These are phyloP conservation scores for Myriosclerotinia scirpicola DNA, from an alignment of 2,329 filamentous ascomycete species.

Conservation along the genomic window DNA sequence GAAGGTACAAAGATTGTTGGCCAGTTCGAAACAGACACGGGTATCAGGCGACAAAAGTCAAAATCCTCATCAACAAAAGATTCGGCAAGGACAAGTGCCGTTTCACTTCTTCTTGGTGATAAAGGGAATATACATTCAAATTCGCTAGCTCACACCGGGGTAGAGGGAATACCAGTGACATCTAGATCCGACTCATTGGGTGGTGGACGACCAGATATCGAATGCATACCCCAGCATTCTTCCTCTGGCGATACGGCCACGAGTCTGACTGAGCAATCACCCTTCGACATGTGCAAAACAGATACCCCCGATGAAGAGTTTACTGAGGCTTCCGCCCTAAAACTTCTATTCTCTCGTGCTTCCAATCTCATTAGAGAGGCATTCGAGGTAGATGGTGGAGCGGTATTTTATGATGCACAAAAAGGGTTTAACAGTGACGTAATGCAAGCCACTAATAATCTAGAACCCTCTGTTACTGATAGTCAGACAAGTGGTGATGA, in stretches of 20 bases:
- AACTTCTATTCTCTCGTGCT: conserved; percentile 38
- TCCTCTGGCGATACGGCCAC: conserved; percentile 30
- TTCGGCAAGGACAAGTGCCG: conserved; percentile 22
- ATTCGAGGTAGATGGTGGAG: conserved; percentile 41
- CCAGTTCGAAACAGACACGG: conserved; percentile 35
- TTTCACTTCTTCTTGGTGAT: conserved; percentile 26
- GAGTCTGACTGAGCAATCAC: conserved; percentile 26
- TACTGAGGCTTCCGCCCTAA: conserved; percentile 36
- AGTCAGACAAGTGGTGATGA: conserved; percentile 19
- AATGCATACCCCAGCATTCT: conserved; percentile 23
- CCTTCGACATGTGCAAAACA: conserved; percentile 22
- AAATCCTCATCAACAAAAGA: conserved; percentile 27
- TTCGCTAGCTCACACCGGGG: conserved; percentile 28
- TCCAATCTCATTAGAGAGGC: conserved; percentile 40
- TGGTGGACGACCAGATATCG: conserved; percentile 27
- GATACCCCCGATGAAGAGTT: conserved; percentile 28
- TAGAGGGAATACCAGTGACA: conserved; percentile 29
- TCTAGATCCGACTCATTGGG: not conserved
- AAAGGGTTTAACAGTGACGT: conserved; percentile 31
- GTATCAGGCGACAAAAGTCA: conserved; percentile 29
- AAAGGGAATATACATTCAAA: conserved; percentile 32
- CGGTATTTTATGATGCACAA: conserved; percentile 40
- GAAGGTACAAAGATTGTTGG: conserved; percentile 38
- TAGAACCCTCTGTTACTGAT: conserved; percentile 20
- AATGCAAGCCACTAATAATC: not conserved